A percentile compares a stretch with the other conserved stretches of the same genome.
Conservation (phyloP, 2,329 filamentous ascomycete species). For the Ceratocystis papillata region DNA sequence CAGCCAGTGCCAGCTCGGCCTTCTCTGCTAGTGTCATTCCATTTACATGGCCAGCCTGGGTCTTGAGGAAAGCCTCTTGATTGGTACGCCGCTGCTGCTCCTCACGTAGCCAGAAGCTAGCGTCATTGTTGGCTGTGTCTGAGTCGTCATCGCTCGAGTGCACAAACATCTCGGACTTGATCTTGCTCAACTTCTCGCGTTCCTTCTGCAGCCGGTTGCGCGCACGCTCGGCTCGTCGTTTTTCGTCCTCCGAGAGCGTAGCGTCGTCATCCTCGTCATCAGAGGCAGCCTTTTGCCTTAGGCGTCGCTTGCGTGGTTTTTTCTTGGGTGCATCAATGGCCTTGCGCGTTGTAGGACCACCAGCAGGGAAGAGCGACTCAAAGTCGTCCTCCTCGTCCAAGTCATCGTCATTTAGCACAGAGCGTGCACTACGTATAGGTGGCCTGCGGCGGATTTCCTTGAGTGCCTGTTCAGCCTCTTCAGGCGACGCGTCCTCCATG, state of each 20-base stretch:
- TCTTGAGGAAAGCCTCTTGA: slow-evolving; percentile 21
- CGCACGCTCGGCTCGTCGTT: slow-evolving; percentile 54
- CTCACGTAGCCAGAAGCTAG: slow-evolving; percentile 69
- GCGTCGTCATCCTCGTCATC: slow-evolving; percentile 35
- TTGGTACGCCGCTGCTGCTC: slow-evolving; percentile 36
- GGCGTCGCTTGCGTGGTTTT: slow-evolving; percentile 29
- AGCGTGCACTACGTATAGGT: slow-evolving; percentile 39
- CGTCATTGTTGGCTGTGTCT: slow-evolving; percentile 60
- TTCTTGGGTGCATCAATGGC: slow-evolving; percentile 45
- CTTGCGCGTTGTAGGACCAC: slow-evolving; percentile 51
- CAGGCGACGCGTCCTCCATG: slow-evolving; percentile 66
- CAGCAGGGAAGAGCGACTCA: slow-evolving; percentile 57
- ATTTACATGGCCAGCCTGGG: neutral
- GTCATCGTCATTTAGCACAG: slow-evolving; percentile 46
- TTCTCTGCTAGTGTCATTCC: neutral
- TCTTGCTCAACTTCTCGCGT: slow-evolving; percentile 62
- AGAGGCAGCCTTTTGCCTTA: slow-evolving; percentile 38
- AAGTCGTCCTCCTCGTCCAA: slow-evolving; percentile 41
- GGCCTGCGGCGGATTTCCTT: slow-evolving; percentile 45
- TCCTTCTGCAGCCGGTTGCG: slow-evolving; percentile 55
- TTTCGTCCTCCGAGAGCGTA: slow-evolving; percentile 32
- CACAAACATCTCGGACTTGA: slow-evolving; percentile 78
- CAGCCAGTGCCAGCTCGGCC: neutral
- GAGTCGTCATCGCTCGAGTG: slow-evolving; percentile 78
- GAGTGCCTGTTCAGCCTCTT: slow-evolving; percentile 61